A percentile compares a stretch with the other conserved stretches of the same genome.
These are phyloP conservation scores for Aquilaria sinensis DNA, from an alignment of 345 rosid genomes.

Conservation along the genomic window DNA sequence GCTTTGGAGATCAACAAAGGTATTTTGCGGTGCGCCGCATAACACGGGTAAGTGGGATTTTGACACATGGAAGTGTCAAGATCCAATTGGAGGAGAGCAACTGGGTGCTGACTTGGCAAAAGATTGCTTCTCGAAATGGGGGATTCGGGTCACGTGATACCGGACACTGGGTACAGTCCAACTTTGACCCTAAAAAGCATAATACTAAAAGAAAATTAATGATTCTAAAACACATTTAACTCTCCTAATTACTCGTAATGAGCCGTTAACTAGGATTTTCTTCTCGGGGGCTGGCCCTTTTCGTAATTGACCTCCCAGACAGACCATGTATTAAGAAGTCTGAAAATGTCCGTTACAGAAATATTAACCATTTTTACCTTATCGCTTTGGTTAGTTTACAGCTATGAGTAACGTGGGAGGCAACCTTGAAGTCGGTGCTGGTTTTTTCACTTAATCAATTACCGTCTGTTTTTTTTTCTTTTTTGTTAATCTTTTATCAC, in stretches of 20 bases:
- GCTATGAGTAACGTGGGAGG: slow-evolving; percentile 28
- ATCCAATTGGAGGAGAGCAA: slow-evolving; percentile 12
- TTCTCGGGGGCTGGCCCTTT: not conserved
- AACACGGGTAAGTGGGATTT: slow-evolving; percentile 5
- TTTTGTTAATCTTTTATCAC: not conserved
- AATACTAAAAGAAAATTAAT: not conserved
- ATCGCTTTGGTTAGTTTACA: slow-evolving; percentile 12
- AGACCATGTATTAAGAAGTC: too few relatives aligned
- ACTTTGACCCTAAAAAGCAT: slow-evolving; percentile 28
- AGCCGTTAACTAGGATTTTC: not conserved
- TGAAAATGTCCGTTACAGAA: slow-evolving; percentile 15
- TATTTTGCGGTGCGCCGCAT: slow-evolving; percentile 33
- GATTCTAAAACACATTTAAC: slow-evolving; percentile 7
- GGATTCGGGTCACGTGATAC: slow-evolving; percentile 43
- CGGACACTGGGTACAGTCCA: slow-evolving; percentile 23
- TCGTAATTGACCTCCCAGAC: slow-evolving; percentile 9
- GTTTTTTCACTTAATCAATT: not conserved
- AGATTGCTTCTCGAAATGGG: slow-evolving; percentile 20
- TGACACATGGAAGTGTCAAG: slow-evolving; percentile 19
- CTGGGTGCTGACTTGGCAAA: slow-evolving; percentile 29
- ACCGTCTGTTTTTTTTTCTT: not conserved
- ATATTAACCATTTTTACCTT: slow-evolving; percentile 9
- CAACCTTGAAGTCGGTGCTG: slow-evolving; percentile 24
- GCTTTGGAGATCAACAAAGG: not conserved
- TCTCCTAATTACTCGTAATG: slow-evolving; percentile 11